Evolutionary conservation across 139 green algal species (phyloP).

Genomic region (Chlorella sp.): DNA sequence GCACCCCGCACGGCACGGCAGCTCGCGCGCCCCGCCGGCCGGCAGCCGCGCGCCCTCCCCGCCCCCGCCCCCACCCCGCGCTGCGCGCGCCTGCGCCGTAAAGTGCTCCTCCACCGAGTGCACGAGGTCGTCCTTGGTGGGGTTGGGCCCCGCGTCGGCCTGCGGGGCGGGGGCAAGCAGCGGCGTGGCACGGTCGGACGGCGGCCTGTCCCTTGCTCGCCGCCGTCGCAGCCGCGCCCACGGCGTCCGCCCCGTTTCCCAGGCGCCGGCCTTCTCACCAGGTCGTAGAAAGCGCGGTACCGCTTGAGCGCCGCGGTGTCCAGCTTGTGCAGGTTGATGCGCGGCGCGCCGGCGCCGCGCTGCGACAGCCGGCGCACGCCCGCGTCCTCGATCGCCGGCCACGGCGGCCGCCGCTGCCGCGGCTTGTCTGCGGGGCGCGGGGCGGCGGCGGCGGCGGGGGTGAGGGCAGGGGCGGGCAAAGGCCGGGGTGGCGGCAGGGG

Average conservation of each 20-base stretch:
- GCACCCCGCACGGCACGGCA: too few relatives aligned
- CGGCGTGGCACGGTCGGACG: not conserved
- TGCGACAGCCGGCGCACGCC: not conserved
- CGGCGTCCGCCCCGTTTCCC: not conserved
- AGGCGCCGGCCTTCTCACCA: conserved; percentile 11
- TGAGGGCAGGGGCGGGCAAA: not conserved
- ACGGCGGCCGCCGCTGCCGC: conserved; percentile 7
- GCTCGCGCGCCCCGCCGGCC: too few relatives aligned
- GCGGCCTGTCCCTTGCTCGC: not conserved
- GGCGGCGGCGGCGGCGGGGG: too few relatives aligned
- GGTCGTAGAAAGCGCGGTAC: conserved; percentile 50
- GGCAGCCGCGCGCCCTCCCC: too few relatives aligned
- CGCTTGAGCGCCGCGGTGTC: conserved; percentile 54
- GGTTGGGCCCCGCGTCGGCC: not conserved
- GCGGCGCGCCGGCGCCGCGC: conserved; percentile 2
- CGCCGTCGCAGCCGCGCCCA: not conserved
- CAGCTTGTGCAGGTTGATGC: conserved; percentile 67
- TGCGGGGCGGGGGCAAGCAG: not conserved
- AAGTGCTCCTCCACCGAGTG: conserved; percentile 22
- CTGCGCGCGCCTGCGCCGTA: conserved; percentile 10
- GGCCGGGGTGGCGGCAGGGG: not conserved
- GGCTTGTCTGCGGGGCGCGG: not conserved
- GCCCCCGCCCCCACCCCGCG: too few relatives aligned
- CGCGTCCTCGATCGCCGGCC: not conserved
- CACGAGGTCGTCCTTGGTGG: conserved; percentile 14